Evolutionary conservation across 2,329 filamentous ascomycete genomes (phyloP), one percentile per base, ranked within the genome.

Genomic region (Nothomitra cinnamomea): DNA sequence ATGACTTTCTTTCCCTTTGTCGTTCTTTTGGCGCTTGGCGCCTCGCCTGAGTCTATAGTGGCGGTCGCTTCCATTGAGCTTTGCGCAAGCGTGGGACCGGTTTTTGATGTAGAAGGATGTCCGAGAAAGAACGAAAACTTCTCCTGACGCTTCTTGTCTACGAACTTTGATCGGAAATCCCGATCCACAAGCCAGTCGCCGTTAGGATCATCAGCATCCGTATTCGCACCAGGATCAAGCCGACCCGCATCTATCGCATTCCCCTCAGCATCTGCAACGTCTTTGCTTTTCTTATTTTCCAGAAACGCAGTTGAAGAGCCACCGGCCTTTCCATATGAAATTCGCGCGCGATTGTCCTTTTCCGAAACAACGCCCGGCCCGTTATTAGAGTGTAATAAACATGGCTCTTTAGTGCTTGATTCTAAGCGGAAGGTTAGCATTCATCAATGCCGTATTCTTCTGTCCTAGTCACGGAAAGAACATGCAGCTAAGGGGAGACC

Each of bases 141-240:
- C 41, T 52, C 50, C 13, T 41, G 40, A 36, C 42, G 22, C 15
- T 10, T 32, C 22, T 43, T 38, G 32, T 53, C 52, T 19, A 38
- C 40, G 42, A 53, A 48, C 17, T 53, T 45, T 7, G 40, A 36
- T 24, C 38, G 24, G 42, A 48, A 53, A 40, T 48, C 52, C 40
- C 32, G 36, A 8, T 52, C 50, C 24, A 52, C 50, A 17, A 52
- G 50, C 50, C 36, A 49, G n/a, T 49, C 45, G 17, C 13, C 25
- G 22, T 35, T 49, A 19, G 24, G 6, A 19, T 49, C 12, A 28
- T 32, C 45, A 10, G 24, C 45, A 15, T 19, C 45, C 1, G 17
- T 15, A 17, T 24, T 49, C 5, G 25, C 15, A 32, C 5, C 24
- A 4, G 12, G 45, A 7, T 32, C 8, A 2, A 10, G 10, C n/a